phyloP scores from a whole-genome alignment of 805 yeast species.

The Sungouiozyma intestinalis region DNA sequence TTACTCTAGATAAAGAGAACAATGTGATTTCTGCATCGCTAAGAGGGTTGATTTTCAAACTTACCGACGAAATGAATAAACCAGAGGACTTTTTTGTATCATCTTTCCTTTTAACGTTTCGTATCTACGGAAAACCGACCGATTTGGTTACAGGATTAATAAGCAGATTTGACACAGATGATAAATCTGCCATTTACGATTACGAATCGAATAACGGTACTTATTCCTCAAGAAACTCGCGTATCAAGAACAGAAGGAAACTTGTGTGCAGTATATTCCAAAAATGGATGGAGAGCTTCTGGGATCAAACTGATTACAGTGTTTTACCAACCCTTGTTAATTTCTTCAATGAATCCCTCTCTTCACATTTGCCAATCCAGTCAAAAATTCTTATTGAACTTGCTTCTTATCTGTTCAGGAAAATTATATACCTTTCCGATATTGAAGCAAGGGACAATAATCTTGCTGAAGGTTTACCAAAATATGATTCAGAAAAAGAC shows the following conservation, averaged over 20 bases:
- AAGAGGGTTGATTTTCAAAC: constrained; percentile 50
- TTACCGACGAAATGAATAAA: constrained; percentile 54
- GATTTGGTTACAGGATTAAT: constrained; percentile 62
- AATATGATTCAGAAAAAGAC: not conserved
- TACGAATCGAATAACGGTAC: constrained; percentile 28
- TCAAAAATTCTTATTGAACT: constrained; percentile 50
- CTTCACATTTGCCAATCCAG: constrained; percentile 52
- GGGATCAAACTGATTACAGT: constrained; percentile 61
- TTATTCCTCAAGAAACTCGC: constrained; percentile 34
- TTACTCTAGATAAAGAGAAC: constrained; percentile 32
- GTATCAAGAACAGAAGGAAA: constrained; percentile 51
- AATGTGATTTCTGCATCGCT: constrained; percentile 60
- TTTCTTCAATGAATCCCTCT: constrained; percentile 70
- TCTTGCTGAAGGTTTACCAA: not conserved
- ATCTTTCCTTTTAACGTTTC: constrained; percentile 67
- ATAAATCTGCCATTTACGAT: constrained; percentile 27
- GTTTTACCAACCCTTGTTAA: constrained; percentile 62
- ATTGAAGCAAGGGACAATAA: not conserved
- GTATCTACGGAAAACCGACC: constrained; percentile 56
- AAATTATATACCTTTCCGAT: constrained; percentile 25
- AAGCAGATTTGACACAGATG: constrained; percentile 47
- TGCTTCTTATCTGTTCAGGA: constrained; percentile 41
- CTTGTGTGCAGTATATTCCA: constrained; percentile 60
- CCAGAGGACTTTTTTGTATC: constrained; percentile 62
- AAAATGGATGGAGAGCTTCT: constrained; percentile 83